Evolutionary conservation across 768 basidiomycete species (phyloP), one percentile per base, ranked within the genome.

Genomic region (Russula virescens): DNA sequence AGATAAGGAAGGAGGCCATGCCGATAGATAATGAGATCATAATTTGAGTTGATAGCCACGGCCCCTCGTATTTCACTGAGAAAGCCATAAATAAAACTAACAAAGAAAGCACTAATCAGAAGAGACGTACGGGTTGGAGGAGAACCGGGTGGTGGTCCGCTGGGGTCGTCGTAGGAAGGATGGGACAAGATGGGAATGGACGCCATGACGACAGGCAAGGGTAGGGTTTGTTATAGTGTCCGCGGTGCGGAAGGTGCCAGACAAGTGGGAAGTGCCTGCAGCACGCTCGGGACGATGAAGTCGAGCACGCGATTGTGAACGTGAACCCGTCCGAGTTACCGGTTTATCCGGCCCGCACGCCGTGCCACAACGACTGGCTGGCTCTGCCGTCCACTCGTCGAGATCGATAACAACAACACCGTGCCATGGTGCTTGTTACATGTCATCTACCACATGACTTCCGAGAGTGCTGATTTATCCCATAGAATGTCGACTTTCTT

Each of bases 11-110:
- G 0, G 91, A 89, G 5, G 79, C 73, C 1, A 94, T 46, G 2
- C 97, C 96, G 61, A 99, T 85, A 19, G 80, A 73, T 14, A 82
- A 77, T 4, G 96, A 90, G 35, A 98, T 83, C 2, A 81, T 74
- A 19, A 96, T 77, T 73, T 98, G 96, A 1, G 95, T 97, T 23
- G 85, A 85, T 74, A 99, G 89, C 97, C 97, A 98, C 38, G 94
- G 94, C 0, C 96, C 95, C 70, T 91, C 87, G 72, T 90, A 94
- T 71, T 82, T 89, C 66, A 79, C 89, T 91, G 69, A 16, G 28
- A 42, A 40, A 53, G 61, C 48, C 23, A 3, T 38, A 49, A 16
- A 55, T 25, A 16, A 13, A 19, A 70, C 68, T 59, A 67, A 49
- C 28, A 35, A n/a, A 47, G n/a, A n/a, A 46, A 34, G 58, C 45